Conservation (phyloP, 1,284 basidiomycete species). For the Earliella scabrosa region DNA sequence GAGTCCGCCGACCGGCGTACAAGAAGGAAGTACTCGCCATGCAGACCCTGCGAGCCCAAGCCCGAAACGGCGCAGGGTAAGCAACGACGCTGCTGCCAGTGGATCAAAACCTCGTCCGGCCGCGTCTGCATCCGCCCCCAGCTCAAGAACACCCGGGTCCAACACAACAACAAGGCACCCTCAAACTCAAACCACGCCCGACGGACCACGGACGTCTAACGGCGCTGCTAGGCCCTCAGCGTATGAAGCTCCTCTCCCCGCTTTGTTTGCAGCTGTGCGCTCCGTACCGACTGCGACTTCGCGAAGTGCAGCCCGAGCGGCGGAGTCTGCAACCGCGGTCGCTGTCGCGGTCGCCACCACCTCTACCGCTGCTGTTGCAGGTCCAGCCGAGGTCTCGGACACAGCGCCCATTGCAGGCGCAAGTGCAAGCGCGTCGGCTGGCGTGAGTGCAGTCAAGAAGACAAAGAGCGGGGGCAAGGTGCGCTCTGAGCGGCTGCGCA, state of each 20-base stretch:
- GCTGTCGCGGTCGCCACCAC: background rate
- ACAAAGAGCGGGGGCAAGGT: constrained; percentile 22
- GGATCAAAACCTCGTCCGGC: background rate
- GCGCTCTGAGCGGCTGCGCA: constrained; percentile 16
- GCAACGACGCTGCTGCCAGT: background rate
- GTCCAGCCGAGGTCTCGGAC: too few relatives aligned
- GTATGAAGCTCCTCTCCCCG: too few relatives aligned
- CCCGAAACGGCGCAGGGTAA: constrained; percentile 9
- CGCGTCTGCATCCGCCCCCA: background rate
- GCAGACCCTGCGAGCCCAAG: background rate
- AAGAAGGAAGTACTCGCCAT: background rate
- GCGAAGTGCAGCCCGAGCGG: background rate
- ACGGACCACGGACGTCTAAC: background rate
- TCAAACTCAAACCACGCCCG: too few relatives aligned
- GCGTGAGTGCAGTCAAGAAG: background rate
- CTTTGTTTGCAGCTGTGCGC: background rate
- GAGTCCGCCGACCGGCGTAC: background rate
- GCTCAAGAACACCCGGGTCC: too few relatives aligned
- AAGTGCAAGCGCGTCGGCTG: background rate
- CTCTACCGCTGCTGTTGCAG: background rate
- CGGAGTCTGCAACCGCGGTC: background rate
- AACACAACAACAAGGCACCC: too few relatives aligned
- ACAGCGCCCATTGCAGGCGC: too few relatives aligned
- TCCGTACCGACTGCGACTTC: background rate
- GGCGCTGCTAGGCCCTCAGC: too few relatives aligned